Base-by-base conservation (phyloP, 2,329 filamentous ascomycete genomes). In the Hypoxylon sp. region DNA sequence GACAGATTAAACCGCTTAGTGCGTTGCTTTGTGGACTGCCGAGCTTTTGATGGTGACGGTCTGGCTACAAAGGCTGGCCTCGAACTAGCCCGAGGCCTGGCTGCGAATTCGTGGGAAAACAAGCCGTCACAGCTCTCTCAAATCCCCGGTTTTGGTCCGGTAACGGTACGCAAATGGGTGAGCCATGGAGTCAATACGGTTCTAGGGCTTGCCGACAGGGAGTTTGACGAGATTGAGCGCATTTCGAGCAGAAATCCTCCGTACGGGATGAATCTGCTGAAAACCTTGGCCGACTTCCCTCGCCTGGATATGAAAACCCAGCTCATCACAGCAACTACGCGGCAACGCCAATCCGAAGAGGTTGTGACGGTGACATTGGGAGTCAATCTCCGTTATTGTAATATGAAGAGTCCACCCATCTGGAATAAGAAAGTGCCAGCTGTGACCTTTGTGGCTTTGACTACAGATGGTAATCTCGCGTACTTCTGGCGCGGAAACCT, bases 101-200 rank as follows among this genome's bases (percentile, higher is more conserved):
- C 88, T 21, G 92, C 94, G 1, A 88, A 87, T 1, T 84, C 85
- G 0, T 97, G 94, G 96, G 96, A 99, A 75, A 89, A 92, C 35
- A 92, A 90, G 1, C 88, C 92, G 0, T 84, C 91, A 21, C 92
- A 98, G 72, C 86, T 99, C 75, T 91, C 92, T 67, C 95, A 98
- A 77, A 86, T 99, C 1, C 89, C 92, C 0, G 87, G 89, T 2
- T 87, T 98, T 67, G 96, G 96, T 0, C 83, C 89, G 3, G 92
- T 90, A 0, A 87, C 88, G n/a, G 89, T 93, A 70, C 87, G 91
- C 39, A 96, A 92, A 77, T 85, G 98, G 47, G 86, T 89, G 2
- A 85, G 86, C 42, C 89, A 89, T n/a, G 89, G 90, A 0, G 87
- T 98, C 59, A 88, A 83, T 29, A 92, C 84, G 4, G 88, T 98